Conservation (phyloP, 2,329 filamentous ascomycete species). For the Fusarium sp. region DNA sequence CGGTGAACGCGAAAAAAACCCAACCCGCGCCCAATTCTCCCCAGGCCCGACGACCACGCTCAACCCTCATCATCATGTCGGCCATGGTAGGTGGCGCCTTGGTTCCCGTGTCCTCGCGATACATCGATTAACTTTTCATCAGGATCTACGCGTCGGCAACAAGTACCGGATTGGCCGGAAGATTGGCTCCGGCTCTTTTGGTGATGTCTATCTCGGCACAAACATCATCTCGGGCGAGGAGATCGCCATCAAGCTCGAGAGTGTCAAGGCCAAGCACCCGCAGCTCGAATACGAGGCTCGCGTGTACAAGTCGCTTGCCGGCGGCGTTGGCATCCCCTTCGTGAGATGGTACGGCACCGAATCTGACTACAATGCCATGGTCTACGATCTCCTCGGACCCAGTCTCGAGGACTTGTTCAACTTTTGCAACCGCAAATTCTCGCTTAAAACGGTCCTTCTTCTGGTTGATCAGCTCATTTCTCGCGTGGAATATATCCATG, state of each 20-base stretch:
- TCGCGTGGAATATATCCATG: constrained; percentile 99
- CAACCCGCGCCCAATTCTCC: neutral
- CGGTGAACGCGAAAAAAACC: neutral
- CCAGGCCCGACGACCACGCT: neutral
- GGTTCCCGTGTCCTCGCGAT: neutral
- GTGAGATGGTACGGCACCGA: constrained; percentile 99
- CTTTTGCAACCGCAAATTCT: constrained; percentile 92
- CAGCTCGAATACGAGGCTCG: constrained; percentile 99
- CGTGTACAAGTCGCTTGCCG: constrained; percentile 91
- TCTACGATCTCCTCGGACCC: constrained; percentile 66
- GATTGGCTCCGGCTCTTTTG: constrained; percentile 97
- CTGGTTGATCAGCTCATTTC: constrained; percentile 98
- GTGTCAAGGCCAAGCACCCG: constrained; percentile 99
- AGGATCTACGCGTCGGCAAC: constrained; percentile 99
- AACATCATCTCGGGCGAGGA: constrained; percentile 99
- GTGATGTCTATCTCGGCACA: constrained; percentile 98
- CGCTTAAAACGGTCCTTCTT: constrained; percentile 96
- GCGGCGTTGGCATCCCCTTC: constrained; percentile 97
- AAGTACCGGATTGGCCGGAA: constrained; percentile 99
- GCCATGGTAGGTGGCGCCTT: constrained; percentile 2
- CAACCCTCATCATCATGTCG: neutral
- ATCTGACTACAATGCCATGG: constrained; percentile 99
- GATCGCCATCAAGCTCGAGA: constrained; percentile 99
- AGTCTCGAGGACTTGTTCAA: constrained; percentile 7
- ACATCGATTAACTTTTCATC: constrained; percentile 11